phyloP scores from a whole-genome alignment of 2,329 filamentous ascomycete species.

The Colletotrichum gigasporum region DNA sequence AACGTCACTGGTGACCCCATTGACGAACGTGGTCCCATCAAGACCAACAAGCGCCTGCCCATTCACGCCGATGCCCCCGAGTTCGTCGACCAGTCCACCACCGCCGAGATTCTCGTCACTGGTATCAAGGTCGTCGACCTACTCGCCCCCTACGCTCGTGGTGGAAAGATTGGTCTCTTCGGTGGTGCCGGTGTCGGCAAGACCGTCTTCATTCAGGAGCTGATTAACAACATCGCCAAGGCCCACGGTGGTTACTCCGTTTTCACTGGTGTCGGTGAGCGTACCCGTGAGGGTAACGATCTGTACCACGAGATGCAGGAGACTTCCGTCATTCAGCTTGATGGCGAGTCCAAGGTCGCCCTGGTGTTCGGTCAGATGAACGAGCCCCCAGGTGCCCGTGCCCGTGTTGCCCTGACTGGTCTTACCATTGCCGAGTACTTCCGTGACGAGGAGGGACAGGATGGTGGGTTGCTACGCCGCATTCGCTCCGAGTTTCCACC shows the following conservation, averaged over 20 bases:
- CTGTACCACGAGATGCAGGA: slow-evolving; percentile 99
- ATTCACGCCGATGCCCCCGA: slow-evolving; percentile 94
- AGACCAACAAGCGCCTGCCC: slow-evolving; percentile 84
- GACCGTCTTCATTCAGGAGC: slow-evolving; percentile 99
- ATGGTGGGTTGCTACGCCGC: slow-evolving; percentile 65
- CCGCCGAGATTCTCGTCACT: slow-evolving; percentile 95
- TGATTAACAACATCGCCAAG: slow-evolving; percentile 99
- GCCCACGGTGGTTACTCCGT: slow-evolving; percentile 99
- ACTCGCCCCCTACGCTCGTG: slow-evolving; percentile 98
- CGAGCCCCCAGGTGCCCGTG: slow-evolving; percentile 99
- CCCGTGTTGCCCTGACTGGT: slow-evolving; percentile 98
- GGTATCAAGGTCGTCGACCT: slow-evolving; percentile 99
- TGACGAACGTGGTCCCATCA: slow-evolving; percentile 98
- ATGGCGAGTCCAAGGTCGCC: slow-evolving; percentile 99
- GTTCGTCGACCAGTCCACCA: slow-evolving; percentile 96
- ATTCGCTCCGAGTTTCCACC: background rate
- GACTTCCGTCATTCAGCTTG: slow-evolving; percentile 98
- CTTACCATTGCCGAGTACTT: slow-evolving; percentile 86
- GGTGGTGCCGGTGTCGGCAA: slow-evolving; percentile 99
- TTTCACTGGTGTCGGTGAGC: slow-evolving; percentile 99
- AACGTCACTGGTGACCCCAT: slow-evolving; percentile 99
- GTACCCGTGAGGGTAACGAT: slow-evolving; percentile 99
- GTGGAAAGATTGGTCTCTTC: slow-evolving; percentile 99
- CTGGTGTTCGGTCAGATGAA: slow-evolving; percentile 99
- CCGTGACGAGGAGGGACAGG: slow-evolving; percentile 80